Conservation (phyloP, 1,284 basidiomycete genomes). For the Trichosporon coremiiforme region DNA sequence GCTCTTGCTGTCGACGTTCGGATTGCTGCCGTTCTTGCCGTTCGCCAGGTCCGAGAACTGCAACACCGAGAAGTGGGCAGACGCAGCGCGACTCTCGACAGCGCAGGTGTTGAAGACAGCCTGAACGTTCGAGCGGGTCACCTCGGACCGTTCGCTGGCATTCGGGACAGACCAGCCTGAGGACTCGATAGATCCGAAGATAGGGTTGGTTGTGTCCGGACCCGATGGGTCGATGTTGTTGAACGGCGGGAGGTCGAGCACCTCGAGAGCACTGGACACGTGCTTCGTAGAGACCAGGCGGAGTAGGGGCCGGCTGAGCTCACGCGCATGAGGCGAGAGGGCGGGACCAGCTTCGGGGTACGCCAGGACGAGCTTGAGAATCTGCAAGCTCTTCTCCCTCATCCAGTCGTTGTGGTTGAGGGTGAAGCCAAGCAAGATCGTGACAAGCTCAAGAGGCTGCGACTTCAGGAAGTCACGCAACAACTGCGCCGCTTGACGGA, state of each 20-base stretch:
- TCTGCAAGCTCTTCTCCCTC: constrained; percentile 77
- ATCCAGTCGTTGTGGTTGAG: constrained; percentile 83
- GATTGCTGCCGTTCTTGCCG: constrained; percentile 17
- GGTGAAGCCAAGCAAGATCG: constrained; percentile 79
- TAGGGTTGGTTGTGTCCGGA: constrained; percentile 80
- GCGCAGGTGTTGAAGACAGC: constrained; percentile 80
- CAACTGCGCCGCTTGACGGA: constrained; percentile 82
- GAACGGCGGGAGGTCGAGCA: constrained; percentile 82
- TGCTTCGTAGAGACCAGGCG: constrained; percentile 83
- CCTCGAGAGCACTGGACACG: constrained; percentile 81
- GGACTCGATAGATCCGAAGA: constrained; percentile 77
- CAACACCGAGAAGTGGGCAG: constrained; percentile 54
- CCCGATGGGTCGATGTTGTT: constrained; percentile 73
- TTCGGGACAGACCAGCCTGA: constrained; percentile 84
- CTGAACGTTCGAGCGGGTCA: constrained; percentile 73
- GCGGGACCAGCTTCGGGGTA: constrained; percentile 76
- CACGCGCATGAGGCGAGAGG: constrained; percentile 74
- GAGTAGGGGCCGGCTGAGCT: constrained; percentile 85
- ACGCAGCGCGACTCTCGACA: constrained; percentile 62
- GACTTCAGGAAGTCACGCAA: constrained; percentile 72
- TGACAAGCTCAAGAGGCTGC: constrained; percentile 72
- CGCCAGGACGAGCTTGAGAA: constrained; percentile 85
- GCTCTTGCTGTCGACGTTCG: background rate
- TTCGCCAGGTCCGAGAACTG: constrained; percentile 48
- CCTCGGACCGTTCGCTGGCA: constrained; percentile 64